Evolutionary conservation across 371 early-diverging fungal genomes (phyloP).

Genomic region (Lichtheimia corymbifera): DNA sequence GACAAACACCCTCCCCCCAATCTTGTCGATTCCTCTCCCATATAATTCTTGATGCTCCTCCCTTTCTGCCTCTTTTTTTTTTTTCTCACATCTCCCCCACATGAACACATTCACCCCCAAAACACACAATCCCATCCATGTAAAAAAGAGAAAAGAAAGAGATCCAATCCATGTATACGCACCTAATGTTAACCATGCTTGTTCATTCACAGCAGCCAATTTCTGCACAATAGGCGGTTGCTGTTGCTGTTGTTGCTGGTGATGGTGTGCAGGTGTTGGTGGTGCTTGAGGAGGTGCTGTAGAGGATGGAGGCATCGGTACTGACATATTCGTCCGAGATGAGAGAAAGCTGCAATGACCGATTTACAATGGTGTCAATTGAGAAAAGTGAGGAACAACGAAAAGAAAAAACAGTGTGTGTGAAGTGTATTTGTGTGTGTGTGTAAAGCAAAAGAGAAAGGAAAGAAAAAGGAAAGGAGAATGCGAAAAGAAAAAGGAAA

Average conservation of each 20-base stretch:
- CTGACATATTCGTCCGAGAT: constrained; percentile 10
- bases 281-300: constrained; percentile 11
- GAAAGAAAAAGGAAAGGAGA: constrained; percentile 13
- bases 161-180: not conserved
- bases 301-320: constrained; percentile 23
- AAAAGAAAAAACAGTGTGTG: not conserved
- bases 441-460: not conserved
- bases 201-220: constrained; percentile 70
- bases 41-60: too few species aligned
- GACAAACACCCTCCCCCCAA: not conserved
- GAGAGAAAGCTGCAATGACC: constrained; percentile 5
- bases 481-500: constrained; percentile 5
- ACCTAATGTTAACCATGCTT: constrained; percentile 81
- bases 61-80: too few species aligned
- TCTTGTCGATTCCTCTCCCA: not conserved
- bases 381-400: constrained; percentile 17
- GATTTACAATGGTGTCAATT: too few species aligned
- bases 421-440: too few species aligned
- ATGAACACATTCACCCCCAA: not conserved
- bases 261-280: not conserved
- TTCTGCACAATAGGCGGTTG: constrained; percentile 53
- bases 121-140: not conserved
- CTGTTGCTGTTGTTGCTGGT: constrained; percentile 12
- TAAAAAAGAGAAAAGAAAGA: not conserved
- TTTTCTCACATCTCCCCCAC: not conserved